These are phyloP conservation scores for Colletotrichum tropicicola DNA, from an alignment of 2,329 filamentous ascomycete species.

Conservation along the genomic window DNA sequence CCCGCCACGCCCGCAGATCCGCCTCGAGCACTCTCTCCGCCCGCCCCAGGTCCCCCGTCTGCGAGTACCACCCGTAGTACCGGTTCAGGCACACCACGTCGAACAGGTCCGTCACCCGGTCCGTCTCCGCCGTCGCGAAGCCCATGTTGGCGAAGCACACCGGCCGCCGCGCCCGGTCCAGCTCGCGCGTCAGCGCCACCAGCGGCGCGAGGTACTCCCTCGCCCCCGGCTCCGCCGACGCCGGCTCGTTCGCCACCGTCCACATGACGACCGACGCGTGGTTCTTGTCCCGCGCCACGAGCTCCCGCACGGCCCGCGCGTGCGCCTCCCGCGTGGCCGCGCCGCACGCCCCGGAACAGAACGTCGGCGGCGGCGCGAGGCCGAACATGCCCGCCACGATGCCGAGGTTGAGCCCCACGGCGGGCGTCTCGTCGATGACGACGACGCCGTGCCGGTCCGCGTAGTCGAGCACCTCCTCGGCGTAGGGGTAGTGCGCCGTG, in stretches of 20 bases:
- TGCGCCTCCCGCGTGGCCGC: conserved; percentile 32
- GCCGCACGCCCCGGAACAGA: conserved; percentile 32
- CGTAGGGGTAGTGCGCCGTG: conserved; percentile 41
- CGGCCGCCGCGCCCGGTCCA: conserved; percentile 38
- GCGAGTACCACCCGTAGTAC: conserved; percentile 39
- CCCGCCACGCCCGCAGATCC: conserved; percentile 36
- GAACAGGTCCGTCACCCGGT: conserved; percentile 36
- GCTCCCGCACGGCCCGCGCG: conserved; percentile 34
- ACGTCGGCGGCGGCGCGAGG: conserved; percentile 21
- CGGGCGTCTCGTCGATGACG: conserved; percentile 39
- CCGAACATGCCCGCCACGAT: conserved; percentile 29
- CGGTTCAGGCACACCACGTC: conserved; percentile 40
- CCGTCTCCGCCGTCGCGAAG: conserved; percentile 19
- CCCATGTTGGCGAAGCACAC: conserved; percentile 36
- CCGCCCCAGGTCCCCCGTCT: conserved; percentile 34
- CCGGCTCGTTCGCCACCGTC: conserved; percentile 37
- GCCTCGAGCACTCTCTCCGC: conserved; percentile 35
- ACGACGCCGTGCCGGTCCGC: conserved; percentile 40
- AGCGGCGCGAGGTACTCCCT: conserved; percentile 38
- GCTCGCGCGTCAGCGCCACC: conserved; percentile 31
- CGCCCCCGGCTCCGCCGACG: conserved; percentile 31
- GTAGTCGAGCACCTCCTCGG: conserved; percentile 39
- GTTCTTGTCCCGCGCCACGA: conserved; percentile 38
- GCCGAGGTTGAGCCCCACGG: conserved; percentile 36
- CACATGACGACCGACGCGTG: conserved; percentile 38